A percentile compares a stretch with the other conserved stretches of the same genome.
Evolutionary conservation across 148 eudicot species (phyloP).

Genomic region (Fagopyrum tataricum): DNA sequence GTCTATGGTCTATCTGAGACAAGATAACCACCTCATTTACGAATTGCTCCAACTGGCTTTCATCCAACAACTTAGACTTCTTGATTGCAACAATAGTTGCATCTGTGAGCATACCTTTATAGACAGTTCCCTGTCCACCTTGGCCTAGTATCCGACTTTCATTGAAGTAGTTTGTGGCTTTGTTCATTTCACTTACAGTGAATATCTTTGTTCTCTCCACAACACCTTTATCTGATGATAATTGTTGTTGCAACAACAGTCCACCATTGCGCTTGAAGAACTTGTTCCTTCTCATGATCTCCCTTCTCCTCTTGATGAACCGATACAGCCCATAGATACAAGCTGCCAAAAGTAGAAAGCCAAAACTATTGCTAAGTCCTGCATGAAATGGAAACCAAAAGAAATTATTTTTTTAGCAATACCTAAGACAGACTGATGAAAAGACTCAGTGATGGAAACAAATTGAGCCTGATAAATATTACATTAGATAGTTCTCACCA

Average conservation of each 20-base stretch:
- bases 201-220: neutral
- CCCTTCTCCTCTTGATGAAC: neutral
- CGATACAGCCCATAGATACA: neutral
- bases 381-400: neutral
- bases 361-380: neutral
- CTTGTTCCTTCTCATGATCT: neutral
- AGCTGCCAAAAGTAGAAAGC: neutral
- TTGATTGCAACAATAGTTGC: neutral
- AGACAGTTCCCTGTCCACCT: neutral
- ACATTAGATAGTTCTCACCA: neutral
- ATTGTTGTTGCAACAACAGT: neutral
- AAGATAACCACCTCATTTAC: neutral
- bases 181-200: neutral
- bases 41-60: neutral
- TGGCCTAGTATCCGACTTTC: neutral
- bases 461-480: neutral
- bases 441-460: too few relatives aligned
- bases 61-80: neutral
- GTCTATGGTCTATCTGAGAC: neutral
- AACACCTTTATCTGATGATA: neutral
- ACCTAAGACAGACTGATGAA: too few relatives aligned
- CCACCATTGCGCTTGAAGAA: neutral
- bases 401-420: too few relatives aligned
- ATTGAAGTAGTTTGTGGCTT: neutral
- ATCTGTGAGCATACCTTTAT: neutral